These are phyloP conservation scores for Xylaria sp. DNA, from an alignment of 2,329 filamentous ascomycete genomes.

Conservation along the genomic window DNA sequence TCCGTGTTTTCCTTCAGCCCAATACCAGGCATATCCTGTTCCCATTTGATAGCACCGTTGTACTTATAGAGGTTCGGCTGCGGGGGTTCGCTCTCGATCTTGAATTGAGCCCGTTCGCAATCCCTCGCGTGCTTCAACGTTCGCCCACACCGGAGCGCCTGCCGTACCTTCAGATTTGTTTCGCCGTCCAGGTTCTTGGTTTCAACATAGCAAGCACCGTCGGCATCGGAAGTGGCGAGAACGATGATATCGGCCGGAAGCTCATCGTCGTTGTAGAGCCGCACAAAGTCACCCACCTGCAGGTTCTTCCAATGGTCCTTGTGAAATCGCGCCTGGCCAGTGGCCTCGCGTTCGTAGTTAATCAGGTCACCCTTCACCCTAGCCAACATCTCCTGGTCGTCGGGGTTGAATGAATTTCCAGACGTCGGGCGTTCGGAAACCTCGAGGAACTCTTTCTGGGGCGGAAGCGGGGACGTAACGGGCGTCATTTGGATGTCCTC, in stretches of 20 bases:
- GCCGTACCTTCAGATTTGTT: conserved; percentile 94
- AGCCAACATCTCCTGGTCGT: conserved; percentile 44
- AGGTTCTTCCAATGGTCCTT: conserved; percentile 94
- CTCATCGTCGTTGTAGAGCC: conserved; percentile 94
- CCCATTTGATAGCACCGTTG: conserved; percentile 86
- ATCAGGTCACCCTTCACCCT: conserved; percentile 64
- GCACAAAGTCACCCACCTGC: conserved; percentile 93
- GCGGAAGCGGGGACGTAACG: conserved; percentile 76
- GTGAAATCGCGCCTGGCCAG: conserved; percentile 82
- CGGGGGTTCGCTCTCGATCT: conserved; percentile 85
- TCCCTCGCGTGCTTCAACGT: conserved; percentile 85
- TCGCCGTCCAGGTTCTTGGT: conserved; percentile 98
- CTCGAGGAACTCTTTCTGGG: conserved; percentile 38
- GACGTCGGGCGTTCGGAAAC: conserved; percentile 35
- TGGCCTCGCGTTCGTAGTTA: conserved; percentile 66
- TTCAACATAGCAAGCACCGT: conserved; percentile 95
- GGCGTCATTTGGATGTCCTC: conserved; percentile 95
- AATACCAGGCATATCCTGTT: conserved; percentile 67
- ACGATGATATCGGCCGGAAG: conserved; percentile 93
- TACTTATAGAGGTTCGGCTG: conserved; percentile 96
- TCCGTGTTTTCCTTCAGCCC: conserved; percentile 81
- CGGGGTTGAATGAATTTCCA: conserved; percentile 41
- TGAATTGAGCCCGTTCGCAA: conserved; percentile 86
- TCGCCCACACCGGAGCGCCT: conserved; percentile 83
- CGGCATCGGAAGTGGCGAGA: conserved; percentile 87